Evolutionary conservation across 768 basidiomycete genomes (phyloP).

Genomic region (Phanerochaete sordida): DNA sequence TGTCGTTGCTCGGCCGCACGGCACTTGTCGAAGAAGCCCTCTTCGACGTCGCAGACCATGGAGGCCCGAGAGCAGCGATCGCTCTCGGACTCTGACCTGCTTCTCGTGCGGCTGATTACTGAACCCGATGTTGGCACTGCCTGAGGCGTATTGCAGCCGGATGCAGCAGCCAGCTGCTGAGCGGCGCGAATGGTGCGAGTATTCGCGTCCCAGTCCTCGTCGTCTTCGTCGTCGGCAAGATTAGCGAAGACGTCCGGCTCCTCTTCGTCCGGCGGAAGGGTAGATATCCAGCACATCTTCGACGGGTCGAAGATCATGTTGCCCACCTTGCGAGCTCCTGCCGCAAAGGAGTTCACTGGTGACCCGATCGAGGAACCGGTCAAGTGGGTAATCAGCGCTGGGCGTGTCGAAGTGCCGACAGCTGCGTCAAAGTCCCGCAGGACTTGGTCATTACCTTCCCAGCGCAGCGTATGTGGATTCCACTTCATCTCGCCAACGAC

Average conservation of each 20-base stretch:
- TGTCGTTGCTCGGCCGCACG: constrained; percentile 80
- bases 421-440: constrained; percentile 86
- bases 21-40: constrained; percentile 69
- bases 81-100: constrained; percentile 73
- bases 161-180: constrained; percentile 24
- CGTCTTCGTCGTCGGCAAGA: constrained; percentile 88
- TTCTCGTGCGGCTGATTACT: constrained; percentile 60
- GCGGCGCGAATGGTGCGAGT: constrained; percentile 78
- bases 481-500: constrained; percentile 97
- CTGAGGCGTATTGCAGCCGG: constrained; percentile 9
- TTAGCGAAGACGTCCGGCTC: constrained; percentile 96
- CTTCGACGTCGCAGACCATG: constrained; percentile 74
- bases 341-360: constrained; percentile 67
- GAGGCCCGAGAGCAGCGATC: constrained; percentile 79
- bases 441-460: constrained; percentile 96
- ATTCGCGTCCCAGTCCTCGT: constrained; percentile 69
- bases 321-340: constrained; percentile 87
- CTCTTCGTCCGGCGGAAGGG: constrained; percentile 80
- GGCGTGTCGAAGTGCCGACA: constrained; percentile 79
- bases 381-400: constrained; percentile 93
- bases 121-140: constrained; percentile 35
- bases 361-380: constrained; percentile 86
- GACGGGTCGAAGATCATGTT: constrained; percentile 97
- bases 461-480: constrained; percentile 86
- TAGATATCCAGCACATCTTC: constrained; percentile 94